Base-by-base conservation (phyloP, 2,329 filamentous ascomycete genomes). In the Aspergillus puulaauensis region DNA sequence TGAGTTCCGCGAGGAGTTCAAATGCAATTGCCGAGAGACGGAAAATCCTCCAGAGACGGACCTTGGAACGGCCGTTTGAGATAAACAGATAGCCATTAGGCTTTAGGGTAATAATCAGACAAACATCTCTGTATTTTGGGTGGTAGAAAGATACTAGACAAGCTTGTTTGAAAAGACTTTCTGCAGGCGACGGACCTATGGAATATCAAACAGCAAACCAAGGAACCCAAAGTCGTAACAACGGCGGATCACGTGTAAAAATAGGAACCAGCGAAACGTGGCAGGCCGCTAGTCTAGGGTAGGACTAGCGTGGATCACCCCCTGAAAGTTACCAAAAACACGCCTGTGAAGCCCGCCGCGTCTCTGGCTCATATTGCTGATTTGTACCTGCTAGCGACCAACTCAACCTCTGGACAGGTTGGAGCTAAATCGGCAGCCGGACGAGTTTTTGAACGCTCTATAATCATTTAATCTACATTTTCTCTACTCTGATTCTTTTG, bases 1-100 rank as follows among this genome's bases (percentile, higher is more conserved):
- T 8, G 83, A 87, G 54, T 96, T 90, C 60, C 80, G 83, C 60
- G 70, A 70, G 52, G 76, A 72, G 63, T 90, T 84, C 68, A 76
- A 77, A 1, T 96, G 92, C 66, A 74, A 83, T 61, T 97, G 91
- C 69, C 63, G 61, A 40, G 62, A 60, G 27, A 46, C 51, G 45
- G 60, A 58, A 6, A 56, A 57, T 23, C 23, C 40, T 19, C 37
- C 58, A 23, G 56, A 47, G 12, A 35, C 50, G 8, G 64, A 70
- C 24, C 64, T 70, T 21, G 71, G 69, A 14, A 70, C 70, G 39
- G 70, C 70, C 1, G 64, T 72, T 49, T 75, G 52, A 70, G 45
- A 7, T 19, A 14, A 14, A 27, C 9, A 31, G 44, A 19, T 33
- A 47, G 12, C 6, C 35, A 14, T 15, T 14, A 37, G 35, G 14